Percentiles rank a stretch among this genome's conserved stretches.
Conservation (phyloP, 306 rosid genomes). For the Canavalia gladiata region DNA sequence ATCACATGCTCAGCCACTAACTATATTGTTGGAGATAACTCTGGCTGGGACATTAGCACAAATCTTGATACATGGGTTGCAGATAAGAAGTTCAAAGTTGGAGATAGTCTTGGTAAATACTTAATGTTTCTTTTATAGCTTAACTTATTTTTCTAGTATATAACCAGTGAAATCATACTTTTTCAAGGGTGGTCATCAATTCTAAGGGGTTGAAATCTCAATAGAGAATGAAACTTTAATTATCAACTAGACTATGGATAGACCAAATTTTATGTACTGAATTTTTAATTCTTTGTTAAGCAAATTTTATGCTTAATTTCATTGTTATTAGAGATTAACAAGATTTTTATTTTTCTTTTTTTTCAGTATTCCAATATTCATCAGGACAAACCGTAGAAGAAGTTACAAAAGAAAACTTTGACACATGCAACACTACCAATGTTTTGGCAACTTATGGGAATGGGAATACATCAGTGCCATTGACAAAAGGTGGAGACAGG, state of each 20-base stretch:
- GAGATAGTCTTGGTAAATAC: constrained; percentile 74
- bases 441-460: constrained; percentile 53
- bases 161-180: neutral
- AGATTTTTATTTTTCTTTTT: neutral
- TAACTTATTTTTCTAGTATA: neutral
- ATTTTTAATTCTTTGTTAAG: neutral
- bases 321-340: neutral
- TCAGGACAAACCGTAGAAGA: constrained; percentile 69
- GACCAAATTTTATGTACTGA: neutral
- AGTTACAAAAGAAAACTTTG: constrained; percentile 65
- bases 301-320: neutral
- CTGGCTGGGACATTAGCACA: constrained; percentile 96
- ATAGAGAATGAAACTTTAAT: neutral
- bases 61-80: constrained; percentile 74
- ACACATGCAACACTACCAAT: constrained; percentile 76
- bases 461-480: constrained; percentile 78
- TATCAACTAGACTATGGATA: neutral
- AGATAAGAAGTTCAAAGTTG: constrained; percentile 66
- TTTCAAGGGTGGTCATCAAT: neutral
- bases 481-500: constrained; percentile 69
- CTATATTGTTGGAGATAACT: constrained; percentile 78
- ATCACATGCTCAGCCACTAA: constrained; percentile 65
- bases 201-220: neutral
- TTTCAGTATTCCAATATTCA: constrained; percentile 79
- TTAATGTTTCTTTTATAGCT: neutral